phyloP scores from a whole-genome alignment of 2,329 filamentous ascomycete genomes.

The Calonectria crousiana region DNA sequence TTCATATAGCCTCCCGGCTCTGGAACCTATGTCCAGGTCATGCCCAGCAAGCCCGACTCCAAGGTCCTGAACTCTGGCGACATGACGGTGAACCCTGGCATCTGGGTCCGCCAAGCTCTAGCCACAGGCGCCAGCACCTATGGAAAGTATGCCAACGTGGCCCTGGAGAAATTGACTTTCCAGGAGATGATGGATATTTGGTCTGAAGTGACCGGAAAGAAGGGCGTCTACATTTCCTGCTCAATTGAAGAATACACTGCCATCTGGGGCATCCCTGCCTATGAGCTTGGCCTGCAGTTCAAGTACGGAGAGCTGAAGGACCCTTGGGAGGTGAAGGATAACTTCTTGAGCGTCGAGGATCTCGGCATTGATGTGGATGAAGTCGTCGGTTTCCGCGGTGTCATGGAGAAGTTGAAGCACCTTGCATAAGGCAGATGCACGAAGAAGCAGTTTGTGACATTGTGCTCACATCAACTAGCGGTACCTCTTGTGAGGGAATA shows the following conservation, averaged over 20 bases:
- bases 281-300: conserved; percentile 21
- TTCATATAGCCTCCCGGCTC: background rate
- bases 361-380: conserved; percentile 14
- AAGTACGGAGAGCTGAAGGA: conserved; percentile 16
- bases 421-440: background rate
- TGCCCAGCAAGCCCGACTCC: conserved; percentile 9
- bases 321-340: conserved; percentile 19
- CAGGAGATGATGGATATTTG: conserved; percentile 18
- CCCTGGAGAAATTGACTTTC: conserved; percentile 18
- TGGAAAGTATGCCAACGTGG: conserved; percentile 18
- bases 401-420: conserved; percentile 18
- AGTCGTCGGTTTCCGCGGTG: conserved; percentile 16
- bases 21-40: conserved; percentile 17
- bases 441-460: background rate
- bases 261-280: conserved; percentile 2
- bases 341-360: conserved; percentile 9
- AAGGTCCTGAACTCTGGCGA: conserved; percentile 20
- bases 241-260: conserved; percentile 11
- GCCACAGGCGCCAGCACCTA: conserved; percentile 12
- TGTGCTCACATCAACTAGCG: background rate
- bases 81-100: conserved; percentile 16
- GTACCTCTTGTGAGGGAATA: background rate
- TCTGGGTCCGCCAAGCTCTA: conserved; percentile 17
- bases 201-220: conserved; percentile 21
- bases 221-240: conserved; percentile 19